Evolutionary conservation across 2,329 filamentous ascomycete genomes (phyloP).

Genomic region (Triangularia setosa): DNA sequence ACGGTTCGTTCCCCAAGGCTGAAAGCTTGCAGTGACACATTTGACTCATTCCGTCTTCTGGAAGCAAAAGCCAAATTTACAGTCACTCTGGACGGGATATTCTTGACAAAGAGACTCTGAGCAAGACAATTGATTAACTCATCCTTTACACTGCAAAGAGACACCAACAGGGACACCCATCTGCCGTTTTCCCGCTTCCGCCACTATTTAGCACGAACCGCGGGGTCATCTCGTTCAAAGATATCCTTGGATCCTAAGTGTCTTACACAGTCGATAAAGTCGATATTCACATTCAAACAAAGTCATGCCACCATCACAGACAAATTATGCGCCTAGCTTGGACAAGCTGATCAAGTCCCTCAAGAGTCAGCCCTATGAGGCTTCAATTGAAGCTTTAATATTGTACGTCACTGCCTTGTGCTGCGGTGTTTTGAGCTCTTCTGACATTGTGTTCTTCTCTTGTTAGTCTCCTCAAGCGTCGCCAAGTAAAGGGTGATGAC

Average conservation of each 20-base stretch:
- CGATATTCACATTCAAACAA: slow-evolving; percentile 3
- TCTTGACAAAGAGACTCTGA: background rate
- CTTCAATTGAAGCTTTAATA: slow-evolving; percentile 77
- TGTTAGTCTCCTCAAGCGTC: slow-evolving; percentile 74
- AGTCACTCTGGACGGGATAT: background rate
- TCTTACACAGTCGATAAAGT: background rate
- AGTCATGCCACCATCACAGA: slow-evolving; percentile 54
- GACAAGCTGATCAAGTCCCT: slow-evolving; percentile 75
- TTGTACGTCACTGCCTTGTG: slow-evolving; percentile 50
- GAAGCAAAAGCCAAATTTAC: background rate
- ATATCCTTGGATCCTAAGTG: background rate
- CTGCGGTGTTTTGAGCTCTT: slow-evolving; percentile 6
- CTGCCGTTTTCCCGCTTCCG: background rate
- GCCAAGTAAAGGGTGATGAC: slow-evolving; percentile 82
- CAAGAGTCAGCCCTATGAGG: slow-evolving; percentile 70
- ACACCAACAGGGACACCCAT: background rate
- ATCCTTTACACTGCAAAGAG: background rate
- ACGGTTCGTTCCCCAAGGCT: slow-evolving; percentile 6
- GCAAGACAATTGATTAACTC: background rate
- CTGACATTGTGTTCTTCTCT: slow-evolving; percentile 4
- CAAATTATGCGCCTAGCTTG: slow-evolving; percentile 66
- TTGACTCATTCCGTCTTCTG: slow-evolving; percentile 9
- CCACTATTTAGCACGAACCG: background rate
- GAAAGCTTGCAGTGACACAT: slow-evolving; percentile 14
- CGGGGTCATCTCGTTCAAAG: background rate